These are phyloP conservation scores for Penicillium sp. DNA, from an alignment of 2,329 filamentous ascomycete genomes.

Conservation along the genomic window DNA sequence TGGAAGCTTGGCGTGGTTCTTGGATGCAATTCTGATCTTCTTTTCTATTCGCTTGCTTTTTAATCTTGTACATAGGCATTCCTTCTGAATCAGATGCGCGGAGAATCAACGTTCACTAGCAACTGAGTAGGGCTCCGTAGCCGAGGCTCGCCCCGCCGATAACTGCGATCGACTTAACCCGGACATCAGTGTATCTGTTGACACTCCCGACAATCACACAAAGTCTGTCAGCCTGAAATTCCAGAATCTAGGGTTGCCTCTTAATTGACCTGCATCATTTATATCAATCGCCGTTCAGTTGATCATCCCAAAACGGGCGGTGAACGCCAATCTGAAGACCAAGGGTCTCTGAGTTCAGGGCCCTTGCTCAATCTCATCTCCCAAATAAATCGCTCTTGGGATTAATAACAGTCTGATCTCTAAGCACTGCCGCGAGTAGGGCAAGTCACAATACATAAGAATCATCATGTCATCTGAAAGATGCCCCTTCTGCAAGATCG, in stretches of 20 bases:
- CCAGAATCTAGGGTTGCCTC: background rate
- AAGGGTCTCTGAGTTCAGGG: background rate
- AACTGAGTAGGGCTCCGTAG: background rate
- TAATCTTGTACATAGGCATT: constrained; percentile 10
- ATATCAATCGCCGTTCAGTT: background rate
- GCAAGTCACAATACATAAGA: background rate
- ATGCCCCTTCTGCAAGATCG: constrained; percentile 61
- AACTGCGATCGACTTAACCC: background rate
- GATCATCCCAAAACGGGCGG: background rate
- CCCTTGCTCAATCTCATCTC: background rate
- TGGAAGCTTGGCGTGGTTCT: constrained; percentile 17
- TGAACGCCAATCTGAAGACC: background rate
- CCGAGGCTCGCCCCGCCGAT: constrained; percentile 11
- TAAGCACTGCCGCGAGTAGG: background rate
- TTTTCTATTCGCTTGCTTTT: constrained; percentile 4
- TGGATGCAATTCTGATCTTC: constrained; percentile 16
- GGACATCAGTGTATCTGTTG: background rate
- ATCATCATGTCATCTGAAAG: constrained; percentile 14
- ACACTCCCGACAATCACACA: background rate
- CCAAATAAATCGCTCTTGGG: background rate
- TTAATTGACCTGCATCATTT: too few species aligned
- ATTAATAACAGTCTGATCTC: background rate
- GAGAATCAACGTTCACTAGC: background rate
- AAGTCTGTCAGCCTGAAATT: background rate
- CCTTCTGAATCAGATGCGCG: constrained; percentile 4